Base-by-base conservation (phyloP, 31 red algal species). In the Pterothamnion heteromorphum region DNA sequence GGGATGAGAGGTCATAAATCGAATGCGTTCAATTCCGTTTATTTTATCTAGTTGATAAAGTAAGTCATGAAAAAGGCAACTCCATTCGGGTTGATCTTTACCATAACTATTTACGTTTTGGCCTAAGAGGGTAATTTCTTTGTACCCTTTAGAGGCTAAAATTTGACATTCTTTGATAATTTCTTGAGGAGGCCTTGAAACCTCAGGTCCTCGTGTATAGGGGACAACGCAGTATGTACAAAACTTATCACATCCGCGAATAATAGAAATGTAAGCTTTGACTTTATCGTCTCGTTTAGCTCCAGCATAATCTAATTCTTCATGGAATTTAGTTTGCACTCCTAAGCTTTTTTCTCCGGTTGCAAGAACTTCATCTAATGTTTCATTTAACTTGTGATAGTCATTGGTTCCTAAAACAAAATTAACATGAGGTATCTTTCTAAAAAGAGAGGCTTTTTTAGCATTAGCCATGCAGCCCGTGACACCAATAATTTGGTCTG, bases 41-140 rank as follows among this genome's bases (percentile, higher is more conserved):
- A 94, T 93, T 74, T 95, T 94, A 74, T 89, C 58, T 26, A 98
- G 86, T n/a, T 91, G 89, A 43, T 90, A 31, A 31, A 98, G 85
- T 3, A 98, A 83, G 26, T 84, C 94, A 4, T 36, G 74, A 23
- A 84, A 89, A 3, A 94, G 94, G 0, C 26, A 84, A 64, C 92
- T 35, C 35, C 96, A 92, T 18, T 64, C n/a, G 51, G 9, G 51
- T 18, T 9, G 14, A 64, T 9, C n/a, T 9, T 18, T n/a, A 44
- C 95, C 74, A 9, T 96, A 98, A 14, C 94, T 95, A 72, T 96
- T 93, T 2, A 97, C 94, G 30, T 98, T 98, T 88, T 98, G 97
- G 9, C 97, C 95, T 18, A 98, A 91, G 35, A 98, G 81, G 30
- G 91, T 90, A 21, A 98, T 92, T 87, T 98, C 95, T 18, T 87